Conservation (phyloP, 768 basidiomycete genomes). For the Amanita exitialis region DNA sequence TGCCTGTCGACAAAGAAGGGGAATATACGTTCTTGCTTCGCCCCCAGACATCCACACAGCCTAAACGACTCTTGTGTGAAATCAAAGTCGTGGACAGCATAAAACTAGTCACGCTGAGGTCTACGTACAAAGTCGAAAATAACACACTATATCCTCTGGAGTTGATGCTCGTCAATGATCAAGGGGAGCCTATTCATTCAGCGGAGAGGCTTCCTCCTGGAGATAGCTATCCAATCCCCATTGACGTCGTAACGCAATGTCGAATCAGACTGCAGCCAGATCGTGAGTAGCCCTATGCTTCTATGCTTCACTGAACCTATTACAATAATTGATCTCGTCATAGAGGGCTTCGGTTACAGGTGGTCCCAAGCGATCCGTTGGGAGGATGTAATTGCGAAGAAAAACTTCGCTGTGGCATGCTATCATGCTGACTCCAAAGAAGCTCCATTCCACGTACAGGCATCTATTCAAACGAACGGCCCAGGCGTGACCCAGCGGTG, state of each 20-base stretch:
- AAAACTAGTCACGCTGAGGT: conserved; percentile 89
- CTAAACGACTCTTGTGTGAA: conserved; percentile 79
- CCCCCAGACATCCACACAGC: conserved; percentile 64
- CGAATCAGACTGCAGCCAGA: conserved; percentile 86
- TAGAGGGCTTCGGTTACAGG: conserved; percentile 94
- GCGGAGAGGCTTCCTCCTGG: conserved; percentile 89
- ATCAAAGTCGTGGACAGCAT: conserved; percentile 86
- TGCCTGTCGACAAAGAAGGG: conserved; percentile 92
- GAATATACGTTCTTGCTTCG: conserved; percentile 84
- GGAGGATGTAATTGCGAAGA: conserved; percentile 72
- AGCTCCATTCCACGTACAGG: conserved; percentile 90
- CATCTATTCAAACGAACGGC: conserved; percentile 71
- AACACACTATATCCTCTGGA: conserved; percentile 87
- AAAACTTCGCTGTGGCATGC: conserved; percentile 73
- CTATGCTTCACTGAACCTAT: background rate
- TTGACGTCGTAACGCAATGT: conserved; percentile 78
- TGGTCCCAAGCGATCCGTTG: conserved; percentile 87
- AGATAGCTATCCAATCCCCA: conserved; percentile 79
- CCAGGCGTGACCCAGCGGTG: conserved; percentile 30
- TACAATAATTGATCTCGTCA: conserved; percentile 1
- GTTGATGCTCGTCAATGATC: conserved; percentile 78
- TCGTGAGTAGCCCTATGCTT: conserved; percentile 41
- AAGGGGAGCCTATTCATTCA: conserved; percentile 71
- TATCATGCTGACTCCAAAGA: conserved; percentile 73
- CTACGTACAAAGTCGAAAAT: conserved; percentile 88